phyloP scores from a whole-genome alignment of 2,329 filamentous ascomycete genomes.

The Trichoderma citrinoviride region DNA sequence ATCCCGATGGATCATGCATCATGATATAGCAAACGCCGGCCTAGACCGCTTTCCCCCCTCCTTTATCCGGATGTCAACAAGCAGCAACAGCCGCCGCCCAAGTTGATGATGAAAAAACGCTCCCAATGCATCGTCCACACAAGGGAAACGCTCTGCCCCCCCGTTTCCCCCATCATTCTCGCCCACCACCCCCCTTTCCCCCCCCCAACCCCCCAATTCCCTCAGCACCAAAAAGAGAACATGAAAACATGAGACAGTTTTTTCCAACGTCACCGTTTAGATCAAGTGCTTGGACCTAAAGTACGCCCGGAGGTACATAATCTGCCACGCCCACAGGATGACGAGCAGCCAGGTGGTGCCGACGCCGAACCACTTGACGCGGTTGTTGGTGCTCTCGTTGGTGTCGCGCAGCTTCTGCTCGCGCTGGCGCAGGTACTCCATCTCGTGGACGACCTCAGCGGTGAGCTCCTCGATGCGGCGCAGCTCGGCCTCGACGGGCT shows the following conservation, averaged over 20 bases:
- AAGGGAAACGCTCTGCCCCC: neutral
- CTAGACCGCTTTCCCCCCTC: neutral
- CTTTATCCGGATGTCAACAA: constrained; percentile 3
- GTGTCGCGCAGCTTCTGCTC: constrained; percentile 97
- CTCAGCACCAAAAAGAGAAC: too few relatives aligned
- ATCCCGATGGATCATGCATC: constrained; percentile 19
- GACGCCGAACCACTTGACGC: constrained; percentile 98
- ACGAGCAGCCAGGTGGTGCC: constrained; percentile 89
- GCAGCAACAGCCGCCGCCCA: neutral
- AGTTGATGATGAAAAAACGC: neutral
- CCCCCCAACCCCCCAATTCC: neutral
- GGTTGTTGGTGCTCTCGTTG: constrained; percentile 98
- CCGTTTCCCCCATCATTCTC: too few relatives aligned
- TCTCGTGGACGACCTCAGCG: constrained; percentile 82
- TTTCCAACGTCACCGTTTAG: constrained; percentile 23
- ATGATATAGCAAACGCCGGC: constrained; percentile 28
- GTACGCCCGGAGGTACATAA: constrained; percentile 95
- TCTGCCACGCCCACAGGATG: constrained; percentile 91
- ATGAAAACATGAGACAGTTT: too few relatives aligned
- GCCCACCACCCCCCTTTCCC: neutral
- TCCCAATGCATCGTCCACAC: neutral
- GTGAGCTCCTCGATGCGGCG: constrained; percentile 90
- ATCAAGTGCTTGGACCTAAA: constrained; percentile 64
- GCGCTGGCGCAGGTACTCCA: constrained; percentile 87
- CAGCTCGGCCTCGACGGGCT: constrained; percentile 93